phyloP scores from a whole-genome alignment of 2,329 filamentous ascomycete species.

The Fusarium succisae region DNA sequence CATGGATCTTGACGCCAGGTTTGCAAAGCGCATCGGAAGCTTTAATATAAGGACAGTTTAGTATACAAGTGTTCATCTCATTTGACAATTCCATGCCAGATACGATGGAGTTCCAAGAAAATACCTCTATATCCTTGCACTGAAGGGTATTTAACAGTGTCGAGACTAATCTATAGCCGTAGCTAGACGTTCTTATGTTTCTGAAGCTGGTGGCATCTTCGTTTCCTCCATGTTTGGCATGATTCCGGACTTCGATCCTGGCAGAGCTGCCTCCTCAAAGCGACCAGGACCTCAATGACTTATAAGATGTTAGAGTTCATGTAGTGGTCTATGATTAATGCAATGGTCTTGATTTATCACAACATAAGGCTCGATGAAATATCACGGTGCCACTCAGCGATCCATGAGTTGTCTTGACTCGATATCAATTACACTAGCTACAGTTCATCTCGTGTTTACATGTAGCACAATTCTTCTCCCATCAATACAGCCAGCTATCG shows the following conservation, averaged over 20 bases:
- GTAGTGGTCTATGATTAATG: neutral
- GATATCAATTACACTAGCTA: neutral
- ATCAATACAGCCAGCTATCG: too few relatives aligned
- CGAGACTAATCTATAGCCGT: too few relatives aligned
- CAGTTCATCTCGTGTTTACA: neutral
- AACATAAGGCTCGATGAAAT: neutral
- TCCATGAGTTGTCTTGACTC: neutral
- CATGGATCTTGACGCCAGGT: neutral
- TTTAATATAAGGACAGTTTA: neutral
- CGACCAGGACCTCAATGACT: neutral
- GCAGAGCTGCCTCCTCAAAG: neutral
- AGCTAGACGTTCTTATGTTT: neutral
- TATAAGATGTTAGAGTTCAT: neutral
- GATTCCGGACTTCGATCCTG: neutral
- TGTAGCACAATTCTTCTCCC: too few relatives aligned
- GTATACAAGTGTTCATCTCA: neutral
- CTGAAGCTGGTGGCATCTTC: neutral
- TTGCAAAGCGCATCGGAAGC: too few relatives aligned
- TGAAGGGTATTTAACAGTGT: neutral
- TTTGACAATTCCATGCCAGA: neutral
- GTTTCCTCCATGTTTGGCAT: too few relatives aligned
- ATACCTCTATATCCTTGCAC: neutral
- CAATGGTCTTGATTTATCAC: neutral
- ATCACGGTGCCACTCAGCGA: neutral
- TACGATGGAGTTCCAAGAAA: neutral